phyloP scores from a whole-genome alignment of 805 yeast genomes.

The Metschnikowia similis region DNA sequence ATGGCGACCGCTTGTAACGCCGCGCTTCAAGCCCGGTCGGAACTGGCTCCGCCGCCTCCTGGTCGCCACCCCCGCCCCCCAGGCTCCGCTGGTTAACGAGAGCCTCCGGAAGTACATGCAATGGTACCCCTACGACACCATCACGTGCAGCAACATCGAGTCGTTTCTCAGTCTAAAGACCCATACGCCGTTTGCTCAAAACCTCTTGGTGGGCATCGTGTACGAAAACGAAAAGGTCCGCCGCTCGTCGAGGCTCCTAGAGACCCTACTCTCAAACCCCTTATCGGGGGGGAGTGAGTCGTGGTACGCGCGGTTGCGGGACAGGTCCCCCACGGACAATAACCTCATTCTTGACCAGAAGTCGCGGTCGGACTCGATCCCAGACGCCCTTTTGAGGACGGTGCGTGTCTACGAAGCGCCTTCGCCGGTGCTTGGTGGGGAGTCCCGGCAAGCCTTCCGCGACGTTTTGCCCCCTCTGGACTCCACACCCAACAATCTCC shows the following conservation, averaged over 20 bases:
- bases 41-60: not conserved
- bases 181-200: slow-evolving; percentile 8
- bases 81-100: slow-evolving; percentile 7
- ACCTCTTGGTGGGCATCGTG: slow-evolving; percentile 29
- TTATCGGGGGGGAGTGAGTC: slow-evolving; percentile 27
- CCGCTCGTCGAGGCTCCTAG: slow-evolving; percentile 28
- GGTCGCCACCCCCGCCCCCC: not conserved
- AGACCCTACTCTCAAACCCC: slow-evolving; percentile 38
- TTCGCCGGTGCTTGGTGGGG: slow-evolving; percentile 29
- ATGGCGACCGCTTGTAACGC: not conserved
- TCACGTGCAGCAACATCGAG: slow-evolving; percentile 18
- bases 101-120: slow-evolving; percentile 16
- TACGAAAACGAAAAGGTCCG: slow-evolving; percentile 24
- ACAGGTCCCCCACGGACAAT: slow-evolving; percentile 19
- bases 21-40: not conserved
- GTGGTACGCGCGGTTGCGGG: slow-evolving; percentile 28
- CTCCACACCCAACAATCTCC: slow-evolving; percentile 15
- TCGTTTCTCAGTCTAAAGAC: slow-evolving; percentile 11
- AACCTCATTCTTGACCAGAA: slow-evolving; percentile 18
- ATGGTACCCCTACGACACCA: slow-evolving; percentile 20
- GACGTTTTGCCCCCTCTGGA: slow-evolving; percentile 7
- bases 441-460: slow-evolving; percentile 22
- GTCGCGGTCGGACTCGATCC: not conserved
- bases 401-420: slow-evolving; percentile 16
- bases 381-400: slow-evolving; percentile 8